Evolutionary conservation across 371 early-diverging fungal species (phyloP), one percentile per base, ranked within the genome.

Genomic region (Homolaphlyctis polyrhiza): DNA sequence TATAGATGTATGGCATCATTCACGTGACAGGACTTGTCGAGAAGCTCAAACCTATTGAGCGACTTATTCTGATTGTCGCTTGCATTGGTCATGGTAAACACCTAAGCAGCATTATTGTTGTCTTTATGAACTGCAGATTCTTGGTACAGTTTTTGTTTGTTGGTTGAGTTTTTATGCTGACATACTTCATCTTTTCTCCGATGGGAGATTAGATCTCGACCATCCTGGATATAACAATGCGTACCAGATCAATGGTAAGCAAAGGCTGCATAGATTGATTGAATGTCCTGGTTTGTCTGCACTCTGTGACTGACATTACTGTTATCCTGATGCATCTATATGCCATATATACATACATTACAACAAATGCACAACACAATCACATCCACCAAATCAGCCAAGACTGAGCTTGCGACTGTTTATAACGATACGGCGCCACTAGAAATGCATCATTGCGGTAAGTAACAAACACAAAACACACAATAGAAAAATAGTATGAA

Each of bases 371-470:
- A 18, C 47, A n/a, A 25, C 18, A 4, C 3, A 8, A 25, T 3
- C n/a, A 47, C 25, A 3, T 2, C 8, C 47, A 25, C 8, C n/a
- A 39, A 27, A 60, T 2, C 50, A 62, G 74, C 77, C 3, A 60
- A 63, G 47, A 77, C 79, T 14, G 77, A 75, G 35, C 60, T 72
- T 25, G 80, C 82, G 14, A 68, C 73, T 14, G 60, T 77, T 11
- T 82, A 82, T 70, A 81, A 77, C 66, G 81, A 82, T 63, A 60
- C 51, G 8, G 64, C 79, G 14, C 74, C 76, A 6, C 66, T 82
- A 11, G 82, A 82, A 63, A 80, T 79, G 52, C 82, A 82, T 58
- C 82, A 82, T 58, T 57, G 65, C 6, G 66, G 75, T 57, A 51
- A 34, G 16, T 45, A 58, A 0, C 51, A 62, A 23, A 0, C 58